Base-by-base conservation (phyloP, 495 filamentous ascomycete genomes). In the Niebla homalea region DNA sequence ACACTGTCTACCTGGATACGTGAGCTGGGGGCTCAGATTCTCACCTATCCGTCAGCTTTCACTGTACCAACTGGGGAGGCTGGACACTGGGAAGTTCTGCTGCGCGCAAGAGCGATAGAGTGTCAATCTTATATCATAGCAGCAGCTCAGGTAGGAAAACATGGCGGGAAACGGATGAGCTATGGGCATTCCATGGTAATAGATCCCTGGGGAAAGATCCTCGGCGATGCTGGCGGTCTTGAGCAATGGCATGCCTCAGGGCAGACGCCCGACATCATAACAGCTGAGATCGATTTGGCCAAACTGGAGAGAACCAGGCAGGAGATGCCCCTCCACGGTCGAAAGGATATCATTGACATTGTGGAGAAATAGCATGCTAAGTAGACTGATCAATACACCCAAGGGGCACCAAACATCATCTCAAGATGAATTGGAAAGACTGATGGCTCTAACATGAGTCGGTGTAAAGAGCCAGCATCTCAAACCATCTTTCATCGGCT, bases 181-280 rank as follows among this genome's bases (percentile, higher is more conserved):
- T 96, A 94, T 65, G 92, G 92, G 1, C 83, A 89, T 64, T 84
- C 86, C 43, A 81, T 94, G 73, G 82, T 94, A 36, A 73, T 96
- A 16, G 79, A 83, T 57, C 90, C 90, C 0, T 95, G 90, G 90
- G 90, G 90, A 0, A 73, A 77, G 41, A 73, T 96, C 3, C 41
- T 92, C 20, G 74, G 78, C 1, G 70, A 80, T 55, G 64, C 89
- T 26, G 73, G 54, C 67, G 79, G 55, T 61, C 77, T 65, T 38
- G 59, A 67, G 22, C 63, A 66, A 19, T 46, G 46, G 56, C 57
- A 60, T 36, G 51, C 18, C 55, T 50, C 55, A 38, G 54, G 44
- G 48, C 50, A 50, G 25, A 71, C 78, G 49, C 72, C 75, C 19
- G 70, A 80, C 38, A 70, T 79, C 51, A 69, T 65, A 10, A 66